These are phyloP conservation scores for Mycena galopus DNA, from an alignment of 768 basidiomycete genomes.

Conservation along the genomic window DNA sequence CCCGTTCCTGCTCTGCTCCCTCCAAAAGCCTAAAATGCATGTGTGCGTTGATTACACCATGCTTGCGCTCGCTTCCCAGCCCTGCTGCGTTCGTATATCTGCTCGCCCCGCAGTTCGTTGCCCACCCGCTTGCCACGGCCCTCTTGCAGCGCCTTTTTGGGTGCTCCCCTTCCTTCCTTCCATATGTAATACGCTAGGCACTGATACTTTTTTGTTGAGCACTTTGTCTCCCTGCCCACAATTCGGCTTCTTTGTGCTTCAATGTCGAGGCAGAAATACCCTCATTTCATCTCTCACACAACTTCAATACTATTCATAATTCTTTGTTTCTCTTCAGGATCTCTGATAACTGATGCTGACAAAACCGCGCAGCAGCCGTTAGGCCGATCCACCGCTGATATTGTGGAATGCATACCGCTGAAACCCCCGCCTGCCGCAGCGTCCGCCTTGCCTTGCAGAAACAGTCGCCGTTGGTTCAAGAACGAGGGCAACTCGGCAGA, in stretches of 20 bases:
- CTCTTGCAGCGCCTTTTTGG: too few species aligned
- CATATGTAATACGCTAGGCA: background rate
- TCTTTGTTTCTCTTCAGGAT: background rate
- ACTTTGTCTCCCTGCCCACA: background rate
- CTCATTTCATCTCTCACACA: too few species aligned
- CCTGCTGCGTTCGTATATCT: too few species aligned
- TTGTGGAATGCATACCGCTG: background rate
- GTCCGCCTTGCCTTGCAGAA: slow-evolving; percentile 16
- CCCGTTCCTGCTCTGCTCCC: too few species aligned
- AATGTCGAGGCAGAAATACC: background rate
- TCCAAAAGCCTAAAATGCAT: too few species aligned
- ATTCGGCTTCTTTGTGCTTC: background rate
- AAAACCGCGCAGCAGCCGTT: background rate
- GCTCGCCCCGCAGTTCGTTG: too few species aligned
- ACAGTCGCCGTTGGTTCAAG: background rate
- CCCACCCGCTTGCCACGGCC: too few species aligned
- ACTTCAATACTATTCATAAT: too few species aligned
- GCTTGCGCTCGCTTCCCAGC: too few species aligned
- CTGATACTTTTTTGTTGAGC: background rate
- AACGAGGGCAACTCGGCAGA: background rate
- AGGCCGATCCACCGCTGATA: background rate
- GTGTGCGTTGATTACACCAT: too few species aligned
- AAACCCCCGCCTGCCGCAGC: background rate
- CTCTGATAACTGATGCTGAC: background rate
- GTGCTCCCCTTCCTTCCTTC: too few species aligned